Evolutionary conservation across 2,329 filamentous ascomycete species (phyloP).

Genomic region (Xylaria sp.): DNA sequence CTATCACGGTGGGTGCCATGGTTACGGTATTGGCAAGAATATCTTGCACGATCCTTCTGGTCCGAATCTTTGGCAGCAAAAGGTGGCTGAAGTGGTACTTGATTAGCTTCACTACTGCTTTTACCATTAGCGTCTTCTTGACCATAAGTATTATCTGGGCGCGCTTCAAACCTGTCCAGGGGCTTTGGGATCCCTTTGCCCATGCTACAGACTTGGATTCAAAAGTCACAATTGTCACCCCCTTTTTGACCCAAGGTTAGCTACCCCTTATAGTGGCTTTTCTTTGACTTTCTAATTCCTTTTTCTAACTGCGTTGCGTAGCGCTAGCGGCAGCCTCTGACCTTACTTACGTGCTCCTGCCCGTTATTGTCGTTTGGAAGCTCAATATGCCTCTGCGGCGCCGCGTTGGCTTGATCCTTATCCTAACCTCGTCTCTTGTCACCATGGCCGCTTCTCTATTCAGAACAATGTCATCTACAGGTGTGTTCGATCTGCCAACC

Average conservation of each 20-base stretch:
- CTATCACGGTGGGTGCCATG: background rate
- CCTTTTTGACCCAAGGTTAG: too few relatives aligned
- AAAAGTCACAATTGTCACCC: too few relatives aligned
- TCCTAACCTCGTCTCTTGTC: conserved; percentile 9
- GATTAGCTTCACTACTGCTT: background rate
- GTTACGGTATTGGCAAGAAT: conserved; percentile 4
- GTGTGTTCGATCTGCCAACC: background rate
- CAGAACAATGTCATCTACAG: background rate
- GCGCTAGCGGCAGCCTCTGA: conserved; percentile 6
- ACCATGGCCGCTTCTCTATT: conserved; percentile 6
- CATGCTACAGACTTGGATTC: background rate
- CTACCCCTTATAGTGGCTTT: too few relatives aligned
- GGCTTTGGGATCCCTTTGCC: background rate
- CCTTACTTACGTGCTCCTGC: conserved; percentile 9
- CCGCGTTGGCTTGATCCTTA: conserved; percentile 1
- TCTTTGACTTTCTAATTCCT: background rate
- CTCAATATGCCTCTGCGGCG: conserved; percentile 11
- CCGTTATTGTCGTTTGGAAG: conserved; percentile 13
- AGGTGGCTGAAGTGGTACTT: conserved; percentile 7
- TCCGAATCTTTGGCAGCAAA: conserved; percentile 3
- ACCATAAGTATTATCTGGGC: background rate
- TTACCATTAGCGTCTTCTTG: background rate
- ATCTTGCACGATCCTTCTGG: conserved; percentile 4
- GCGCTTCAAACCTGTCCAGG: background rate
- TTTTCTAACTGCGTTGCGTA: background rate